Percentiles rank a stretch among this genome's conserved stretches.
Evolutionary conservation across 2,329 filamentous ascomycete species (phyloP).

Genomic region (Dactylella cylindrospora): DNA sequence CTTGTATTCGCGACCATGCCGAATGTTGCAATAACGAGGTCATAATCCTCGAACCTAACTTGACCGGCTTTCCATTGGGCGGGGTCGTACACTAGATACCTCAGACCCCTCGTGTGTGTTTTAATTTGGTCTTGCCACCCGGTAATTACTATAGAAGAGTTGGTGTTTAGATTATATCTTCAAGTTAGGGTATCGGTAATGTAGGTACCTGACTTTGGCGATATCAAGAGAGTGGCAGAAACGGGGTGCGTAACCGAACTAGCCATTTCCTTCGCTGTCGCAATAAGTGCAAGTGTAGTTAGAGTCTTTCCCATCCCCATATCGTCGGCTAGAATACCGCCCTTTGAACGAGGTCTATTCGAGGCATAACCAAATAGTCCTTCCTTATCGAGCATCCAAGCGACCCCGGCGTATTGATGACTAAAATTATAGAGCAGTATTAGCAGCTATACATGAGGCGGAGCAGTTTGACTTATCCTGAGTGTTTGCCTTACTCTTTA

Average conservation of each 20-base stretch:
- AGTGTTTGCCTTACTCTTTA: conserved; percentile 7
- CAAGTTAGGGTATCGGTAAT: too few species aligned
- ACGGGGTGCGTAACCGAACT: conserved; percentile 42
- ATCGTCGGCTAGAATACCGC: conserved; percentile 52
- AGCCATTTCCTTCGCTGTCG: conserved; percentile 4
- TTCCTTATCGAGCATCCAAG: conserved; percentile 15
- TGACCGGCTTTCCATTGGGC: conserved; percentile 23
- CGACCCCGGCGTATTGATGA: background rate
- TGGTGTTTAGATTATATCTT: background rate
- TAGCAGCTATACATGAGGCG: too few species aligned
- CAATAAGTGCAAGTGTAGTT: conserved; percentile 49
- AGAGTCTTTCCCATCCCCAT: conserved; percentile 53
- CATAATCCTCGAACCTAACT: conserved; percentile 38
- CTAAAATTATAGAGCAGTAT: background rate
- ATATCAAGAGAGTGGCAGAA: conserved; percentile 18
- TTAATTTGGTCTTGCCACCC: conserved; percentile 41
- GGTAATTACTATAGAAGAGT: conserved; percentile 3
- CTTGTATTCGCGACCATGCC: conserved; percentile 48
- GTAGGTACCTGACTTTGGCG: conserved; percentile 6
- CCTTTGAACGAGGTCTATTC: conserved; percentile 8
- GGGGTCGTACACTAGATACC: conserved; percentile 47
- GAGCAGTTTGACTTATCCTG: too few species aligned
- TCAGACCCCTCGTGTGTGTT: conserved; percentile 43
- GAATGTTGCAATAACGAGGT: conserved; percentile 50
- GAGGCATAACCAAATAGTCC: background rate